phyloP scores from a whole-genome alignment of 2,329 filamentous ascomycete species.

The Scedosporium apiospermum region DNA sequence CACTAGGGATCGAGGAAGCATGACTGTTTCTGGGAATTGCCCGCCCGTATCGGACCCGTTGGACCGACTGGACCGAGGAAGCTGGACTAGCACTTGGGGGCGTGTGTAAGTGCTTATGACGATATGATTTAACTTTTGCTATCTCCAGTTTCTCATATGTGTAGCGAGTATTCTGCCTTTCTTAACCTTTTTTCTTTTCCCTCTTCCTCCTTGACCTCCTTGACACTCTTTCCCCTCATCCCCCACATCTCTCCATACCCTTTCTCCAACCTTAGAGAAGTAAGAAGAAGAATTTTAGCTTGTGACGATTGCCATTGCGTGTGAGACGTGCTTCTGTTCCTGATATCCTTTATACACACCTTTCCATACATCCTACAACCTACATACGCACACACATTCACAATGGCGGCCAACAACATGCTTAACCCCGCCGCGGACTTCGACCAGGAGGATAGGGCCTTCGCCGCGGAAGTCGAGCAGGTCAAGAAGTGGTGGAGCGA shows the following conservation, averaged over 20 bases:
- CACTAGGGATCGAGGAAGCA: neutral
- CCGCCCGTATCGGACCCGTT: neutral
- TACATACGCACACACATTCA: neutral
- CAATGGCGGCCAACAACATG: conserved; percentile 56
- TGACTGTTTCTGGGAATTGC: neutral
- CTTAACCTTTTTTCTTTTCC: neutral
- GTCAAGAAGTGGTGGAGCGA: conserved; percentile 94
- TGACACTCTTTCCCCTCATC: neutral
- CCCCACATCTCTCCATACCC: conserved; percentile 6
- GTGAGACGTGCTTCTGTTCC: neutral
- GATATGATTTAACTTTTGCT: neutral
- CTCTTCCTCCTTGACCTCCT: neutral
- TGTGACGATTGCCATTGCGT: neutral
- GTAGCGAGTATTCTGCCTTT: neutral
- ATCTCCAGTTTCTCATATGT: neutral
- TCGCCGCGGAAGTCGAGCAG: conserved; percentile 73
- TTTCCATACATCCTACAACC: neutral
- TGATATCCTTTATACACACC: neutral
- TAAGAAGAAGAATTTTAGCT: neutral
- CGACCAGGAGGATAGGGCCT: conserved; percentile 54
- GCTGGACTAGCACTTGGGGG: neutral
- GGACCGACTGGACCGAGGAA: conserved; percentile 1
- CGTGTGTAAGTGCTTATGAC: neutral
- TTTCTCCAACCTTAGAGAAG: neutral
- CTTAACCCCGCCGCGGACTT: conserved; percentile 45